Conservation (phyloP, 169 alveolate species). For the Plasmodium falciparum region DNA sequence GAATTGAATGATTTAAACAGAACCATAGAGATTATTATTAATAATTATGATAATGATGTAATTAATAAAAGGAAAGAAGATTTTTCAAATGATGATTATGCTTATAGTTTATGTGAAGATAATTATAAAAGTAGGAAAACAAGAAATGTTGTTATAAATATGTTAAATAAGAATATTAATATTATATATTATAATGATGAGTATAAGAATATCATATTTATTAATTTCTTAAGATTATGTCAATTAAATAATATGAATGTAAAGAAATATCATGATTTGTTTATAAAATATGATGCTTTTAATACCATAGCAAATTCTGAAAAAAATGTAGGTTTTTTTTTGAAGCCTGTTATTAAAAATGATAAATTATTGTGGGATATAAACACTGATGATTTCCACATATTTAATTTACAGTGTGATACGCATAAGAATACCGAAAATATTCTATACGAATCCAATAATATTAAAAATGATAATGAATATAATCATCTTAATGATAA, state of each 20-base stretch:
- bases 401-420: not conserved
- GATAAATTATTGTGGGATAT: slow-evolving; percentile 77
- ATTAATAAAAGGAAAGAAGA: slow-evolving; percentile 38
- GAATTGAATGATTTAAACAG: slow-evolving; percentile 2
- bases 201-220: slow-evolving; percentile 67
- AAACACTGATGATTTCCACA: slow-evolving; percentile 18
- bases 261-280: slow-evolving; percentile 68
- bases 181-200: slow-evolving; percentile 54
- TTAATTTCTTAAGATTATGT: slow-evolving; percentile 72
- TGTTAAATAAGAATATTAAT: slow-evolving; percentile 75
- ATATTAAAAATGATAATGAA: not conserved
- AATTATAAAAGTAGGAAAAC: slow-evolving; percentile 82
- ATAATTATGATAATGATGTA: not conserved
- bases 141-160: slow-evolving; percentile 79
- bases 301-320: slow-evolving; percentile 21
- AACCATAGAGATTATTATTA: slow-evolving; percentile 10
- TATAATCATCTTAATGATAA: not conserved
- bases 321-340: slow-evolving; percentile 57
- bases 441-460: not conserved
- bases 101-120: slow-evolving; percentile 86
- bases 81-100: slow-evolving; percentile 78
- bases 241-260: slow-evolving; percentile 71
- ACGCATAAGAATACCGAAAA: no score
- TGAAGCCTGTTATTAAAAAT: slow-evolving; percentile 64
- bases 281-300: slow-evolving; percentile 64